These are phyloP conservation scores for Ophiostoma perfectum DNA, from an alignment of 2,329 filamentous ascomycete species.

Conservation along the genomic window DNA sequence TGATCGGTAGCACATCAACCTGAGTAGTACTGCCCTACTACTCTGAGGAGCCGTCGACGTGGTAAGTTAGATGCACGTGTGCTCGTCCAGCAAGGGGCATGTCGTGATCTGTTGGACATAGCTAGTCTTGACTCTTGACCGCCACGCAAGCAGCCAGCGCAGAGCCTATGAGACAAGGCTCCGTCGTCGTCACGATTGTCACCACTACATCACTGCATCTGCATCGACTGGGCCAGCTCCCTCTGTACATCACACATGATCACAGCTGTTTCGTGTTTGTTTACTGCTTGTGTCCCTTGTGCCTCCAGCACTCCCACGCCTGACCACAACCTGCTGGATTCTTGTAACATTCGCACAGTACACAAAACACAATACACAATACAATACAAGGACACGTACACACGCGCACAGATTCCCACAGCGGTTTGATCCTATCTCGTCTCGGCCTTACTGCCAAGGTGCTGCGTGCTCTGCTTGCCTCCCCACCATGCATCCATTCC, in stretches of 20 bases:
- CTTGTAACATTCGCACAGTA: background rate
- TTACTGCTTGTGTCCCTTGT: background rate
- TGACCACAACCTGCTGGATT: background rate
- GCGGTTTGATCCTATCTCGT: background rate
- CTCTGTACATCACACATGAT: background rate
- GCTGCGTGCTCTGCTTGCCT: background rate
- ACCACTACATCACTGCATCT: background rate
- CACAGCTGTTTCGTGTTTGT: slow-evolving; percentile 5
- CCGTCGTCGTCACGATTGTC: background rate
- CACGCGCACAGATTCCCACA: background rate
- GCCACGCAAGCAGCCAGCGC: slow-evolving; percentile 14
- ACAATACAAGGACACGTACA: background rate
- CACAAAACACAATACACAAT: background rate
- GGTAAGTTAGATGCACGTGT: background rate
- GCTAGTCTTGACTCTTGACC: background rate
- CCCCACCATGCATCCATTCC: background rate
- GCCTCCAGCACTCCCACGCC: background rate
- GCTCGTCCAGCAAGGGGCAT: slow-evolving; percentile 1
- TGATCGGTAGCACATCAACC: background rate
- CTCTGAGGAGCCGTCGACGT: background rate
- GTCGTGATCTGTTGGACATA: background rate
- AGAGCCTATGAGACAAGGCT: slow-evolving; percentile 8
- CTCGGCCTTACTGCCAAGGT: background rate
- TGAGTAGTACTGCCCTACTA: background rate
- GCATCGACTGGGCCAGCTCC: background rate